Conservation (phyloP, 805 yeast species). For the Yarrowia porcina region DNA sequence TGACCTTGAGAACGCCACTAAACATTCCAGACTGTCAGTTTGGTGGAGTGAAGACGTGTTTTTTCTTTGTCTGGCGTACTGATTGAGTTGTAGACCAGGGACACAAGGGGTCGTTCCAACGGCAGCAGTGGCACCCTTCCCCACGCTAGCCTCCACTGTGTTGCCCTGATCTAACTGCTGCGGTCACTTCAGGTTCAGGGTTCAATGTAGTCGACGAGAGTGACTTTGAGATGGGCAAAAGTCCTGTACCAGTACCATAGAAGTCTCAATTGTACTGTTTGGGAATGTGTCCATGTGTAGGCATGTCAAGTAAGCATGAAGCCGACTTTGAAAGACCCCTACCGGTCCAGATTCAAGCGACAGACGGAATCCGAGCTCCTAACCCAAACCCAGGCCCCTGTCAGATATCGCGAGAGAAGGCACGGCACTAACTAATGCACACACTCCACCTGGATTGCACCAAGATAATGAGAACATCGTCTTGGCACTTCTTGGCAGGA, state of each 20-base stretch:
- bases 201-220: background rate
- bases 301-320: background rate
- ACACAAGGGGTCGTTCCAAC: conserved; percentile 9
- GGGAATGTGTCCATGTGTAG: background rate
- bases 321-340: background rate
- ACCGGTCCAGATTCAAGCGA: background rate
- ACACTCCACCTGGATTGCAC: background rate
- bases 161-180: background rate
- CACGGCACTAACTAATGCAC: conserved; percentile 21
- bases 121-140: background rate
- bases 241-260: too few relatives aligned
- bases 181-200: background rate
- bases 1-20: background rate
- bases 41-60: background rate
- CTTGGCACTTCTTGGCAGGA: conserved; percentile 14
- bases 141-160: background rate
- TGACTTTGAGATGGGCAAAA: background rate
- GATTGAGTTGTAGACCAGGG: background rate
- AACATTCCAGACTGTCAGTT: background rate
- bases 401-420: background rate
- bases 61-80: background rate
- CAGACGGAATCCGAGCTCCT: background rate
- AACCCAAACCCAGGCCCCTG: conserved; percentile 17
- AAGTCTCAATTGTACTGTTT: too few relatives aligned
- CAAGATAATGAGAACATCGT: background rate